Percentiles rank a stretch among this genome's conserved stretches.
Evolutionary conservation across 106 monocot genomes (phyloP).

Genomic region (Dendrobium huoshanense): DNA sequence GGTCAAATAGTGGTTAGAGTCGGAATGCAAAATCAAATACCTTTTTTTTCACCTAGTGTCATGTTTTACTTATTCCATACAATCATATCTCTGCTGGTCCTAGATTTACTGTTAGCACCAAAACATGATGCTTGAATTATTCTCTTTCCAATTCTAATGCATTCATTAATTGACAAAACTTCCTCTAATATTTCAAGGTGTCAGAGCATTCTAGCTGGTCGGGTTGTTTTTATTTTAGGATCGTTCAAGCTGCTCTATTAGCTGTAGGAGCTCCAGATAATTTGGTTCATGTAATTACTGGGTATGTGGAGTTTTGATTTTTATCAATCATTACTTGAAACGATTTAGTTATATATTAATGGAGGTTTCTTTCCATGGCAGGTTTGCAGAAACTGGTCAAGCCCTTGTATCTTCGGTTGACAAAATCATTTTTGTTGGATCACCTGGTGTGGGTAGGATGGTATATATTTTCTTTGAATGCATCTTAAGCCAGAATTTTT

Average conservation of each 20-base stretch:
- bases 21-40: not conserved
- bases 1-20: not conserved
- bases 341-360: not conserved
- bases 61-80: not conserved
- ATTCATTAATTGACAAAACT: not conserved
- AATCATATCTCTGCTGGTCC: not conserved
- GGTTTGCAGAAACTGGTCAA: conserved; percentile 96
- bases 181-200: conserved; percentile 37
- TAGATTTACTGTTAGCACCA: not conserved
- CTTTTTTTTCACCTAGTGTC: not conserved
- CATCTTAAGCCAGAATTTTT: not conserved
- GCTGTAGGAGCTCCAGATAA: conserved; percentile 96
- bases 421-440: conserved; percentile 99
- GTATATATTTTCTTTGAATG: conserved; percentile 21
- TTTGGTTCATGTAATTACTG: conserved; percentile 96
- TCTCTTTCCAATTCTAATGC: not conserved
- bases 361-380: conserved; percentile 22
- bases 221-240: conserved; percentile 88
- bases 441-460: conserved; percentile 98
- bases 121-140: conserved; percentile 1
- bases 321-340: not conserved
- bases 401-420: conserved; percentile 99
- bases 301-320: conserved; percentile 30
- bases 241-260: conserved; percentile 94
- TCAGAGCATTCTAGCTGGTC: conserved; percentile 99